Evolutionary conservation across 2,329 filamentous ascomycete species (phyloP).

Genomic region (Fusarium piperis): DNA sequence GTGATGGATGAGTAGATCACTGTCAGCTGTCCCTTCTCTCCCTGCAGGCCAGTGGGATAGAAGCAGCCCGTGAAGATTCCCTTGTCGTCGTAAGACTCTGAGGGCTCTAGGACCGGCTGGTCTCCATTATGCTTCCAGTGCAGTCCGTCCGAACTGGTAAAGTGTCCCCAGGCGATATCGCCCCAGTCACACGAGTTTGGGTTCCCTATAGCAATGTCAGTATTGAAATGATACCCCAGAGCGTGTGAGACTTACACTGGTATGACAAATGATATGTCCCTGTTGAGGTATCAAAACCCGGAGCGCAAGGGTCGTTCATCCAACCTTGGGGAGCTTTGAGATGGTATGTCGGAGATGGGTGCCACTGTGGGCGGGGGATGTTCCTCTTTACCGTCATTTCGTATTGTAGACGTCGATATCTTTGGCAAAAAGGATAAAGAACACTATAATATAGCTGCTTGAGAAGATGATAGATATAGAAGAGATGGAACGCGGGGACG

Average conservation of each 20-base stretch:
- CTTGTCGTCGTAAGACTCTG: slow-evolving; percentile 57
- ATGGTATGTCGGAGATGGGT: slow-evolving; percentile 33
- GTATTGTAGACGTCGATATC: neutral
- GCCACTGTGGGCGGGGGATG: slow-evolving; percentile 19
- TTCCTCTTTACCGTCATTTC: slow-evolving; percentile 18
- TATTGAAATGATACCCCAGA: too few relatives aligned
- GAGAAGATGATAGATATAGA: neutral
- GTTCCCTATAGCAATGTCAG: slow-evolving; percentile 43
- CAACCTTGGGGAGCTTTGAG: slow-evolving; percentile 36
- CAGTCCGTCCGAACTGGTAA: slow-evolving; percentile 52
- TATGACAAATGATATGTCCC: slow-evolving; percentile 40
- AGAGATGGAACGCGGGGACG: neutral
- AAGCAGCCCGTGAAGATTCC: slow-evolving; percentile 63
- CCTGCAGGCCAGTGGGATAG: slow-evolving; percentile 58
- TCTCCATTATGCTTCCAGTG: slow-evolving; percentile 55
- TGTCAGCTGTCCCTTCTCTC: slow-evolving; percentile 48
- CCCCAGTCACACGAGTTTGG: slow-evolving; percentile 51
- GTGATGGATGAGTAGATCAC: slow-evolving; percentile 49
- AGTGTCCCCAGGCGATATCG: slow-evolving; percentile 60
- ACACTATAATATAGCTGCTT: neutral
- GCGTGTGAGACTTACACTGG: slow-evolving; percentile 22
- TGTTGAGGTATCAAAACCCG: slow-evolving; percentile 32
- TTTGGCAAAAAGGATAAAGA: neutral
- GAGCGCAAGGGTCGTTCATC: slow-evolving; percentile 40
- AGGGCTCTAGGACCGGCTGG: slow-evolving; percentile 47